These are phyloP conservation scores for Hordeum pubiflorum DNA, from an alignment of 202 grass and related monocot species.

Conservation along the genomic window DNA sequence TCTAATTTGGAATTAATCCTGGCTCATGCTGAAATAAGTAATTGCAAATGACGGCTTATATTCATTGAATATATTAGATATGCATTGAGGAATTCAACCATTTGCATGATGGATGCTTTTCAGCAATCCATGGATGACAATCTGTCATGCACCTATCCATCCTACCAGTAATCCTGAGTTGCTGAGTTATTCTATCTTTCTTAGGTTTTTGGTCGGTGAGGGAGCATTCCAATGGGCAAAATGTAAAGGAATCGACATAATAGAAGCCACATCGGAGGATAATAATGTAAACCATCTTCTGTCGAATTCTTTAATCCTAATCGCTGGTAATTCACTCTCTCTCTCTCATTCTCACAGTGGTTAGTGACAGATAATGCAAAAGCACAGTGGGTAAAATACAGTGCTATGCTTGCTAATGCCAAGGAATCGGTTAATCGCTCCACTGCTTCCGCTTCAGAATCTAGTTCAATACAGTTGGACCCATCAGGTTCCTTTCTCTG, in stretches of 20 bases:
- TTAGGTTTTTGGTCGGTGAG: conserved; percentile 87
- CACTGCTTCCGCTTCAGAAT: conserved; percentile 25
- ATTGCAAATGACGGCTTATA: neutral
- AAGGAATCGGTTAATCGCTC: conserved; percentile 18
- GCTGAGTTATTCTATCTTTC: neutral
- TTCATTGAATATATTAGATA: neutral
- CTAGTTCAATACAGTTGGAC: conserved; percentile 29
- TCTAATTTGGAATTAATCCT: neutral
- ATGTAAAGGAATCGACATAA: conserved; percentile 55
- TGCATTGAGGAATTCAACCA: too few relatives aligned
- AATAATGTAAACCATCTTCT: conserved; percentile 42
- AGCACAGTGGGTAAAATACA: conserved; percentile 79
- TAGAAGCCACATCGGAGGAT: conserved; percentile 34
- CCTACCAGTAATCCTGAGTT: neutral
- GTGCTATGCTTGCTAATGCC: conserved; percentile 55
- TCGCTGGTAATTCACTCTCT: neutral
- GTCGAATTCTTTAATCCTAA: conserved; percentile 3
- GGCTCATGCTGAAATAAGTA: conserved; percentile 9
- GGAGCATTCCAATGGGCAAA: conserved; percentile 74
- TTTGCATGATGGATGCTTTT: conserved; percentile 4
- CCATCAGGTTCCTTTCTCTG: conserved; percentile 21
- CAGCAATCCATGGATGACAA: neutral
- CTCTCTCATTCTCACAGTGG: conserved; percentile 51
- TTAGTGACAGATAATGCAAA: conserved; percentile 80
- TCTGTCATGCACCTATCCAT: neutral